Conservation (phyloP, 2,329 filamentous ascomycete genomes). For the Phaeosphaeriaceae sp. region DNA sequence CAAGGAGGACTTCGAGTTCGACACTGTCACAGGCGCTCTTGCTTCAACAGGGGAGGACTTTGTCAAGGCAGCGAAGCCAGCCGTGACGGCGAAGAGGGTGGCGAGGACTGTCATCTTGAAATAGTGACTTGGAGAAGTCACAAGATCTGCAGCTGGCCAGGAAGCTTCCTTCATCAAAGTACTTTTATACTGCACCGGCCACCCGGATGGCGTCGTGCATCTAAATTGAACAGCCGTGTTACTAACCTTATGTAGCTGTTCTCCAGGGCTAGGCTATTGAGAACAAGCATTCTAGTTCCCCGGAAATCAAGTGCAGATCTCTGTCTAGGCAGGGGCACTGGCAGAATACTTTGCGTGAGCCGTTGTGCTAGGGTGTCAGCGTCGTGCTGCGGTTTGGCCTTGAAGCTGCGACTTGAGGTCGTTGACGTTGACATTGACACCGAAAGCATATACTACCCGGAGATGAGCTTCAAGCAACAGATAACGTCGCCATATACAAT, state of each 20-base stretch:
- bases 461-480: neutral
- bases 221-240: conserved; percentile 17
- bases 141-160: conserved; percentile 7
- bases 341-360: conserved; percentile 20
- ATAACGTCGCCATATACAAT: neutral
- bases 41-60: conserved; percentile 26
- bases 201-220: conserved; percentile 31
- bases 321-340: conserved; percentile 33
- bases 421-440: no score
- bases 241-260: conserved; percentile 23
- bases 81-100: conserved; percentile 28
- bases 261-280: conserved; percentile 27
- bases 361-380: conserved; percentile 2
- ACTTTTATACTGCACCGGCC: conserved; percentile 33
- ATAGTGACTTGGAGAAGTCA: conserved; percentile 1
- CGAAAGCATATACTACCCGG: neutral
- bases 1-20: conserved; percentile 53
- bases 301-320: conserved; percentile 34
- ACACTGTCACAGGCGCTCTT: conserved; percentile 18
- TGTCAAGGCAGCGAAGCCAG: conserved; percentile 25
- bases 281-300: conserved; percentile 39
- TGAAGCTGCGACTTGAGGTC: neutral
- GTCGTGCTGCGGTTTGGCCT: neutral
- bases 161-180: conserved; percentile 1
- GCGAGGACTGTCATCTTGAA: conserved; percentile 32